A percentile compares a stretch with the other conserved stretches of the same genome.
Conservation (phyloP, 208 protist species). For the Crithidia bombi region DNA sequence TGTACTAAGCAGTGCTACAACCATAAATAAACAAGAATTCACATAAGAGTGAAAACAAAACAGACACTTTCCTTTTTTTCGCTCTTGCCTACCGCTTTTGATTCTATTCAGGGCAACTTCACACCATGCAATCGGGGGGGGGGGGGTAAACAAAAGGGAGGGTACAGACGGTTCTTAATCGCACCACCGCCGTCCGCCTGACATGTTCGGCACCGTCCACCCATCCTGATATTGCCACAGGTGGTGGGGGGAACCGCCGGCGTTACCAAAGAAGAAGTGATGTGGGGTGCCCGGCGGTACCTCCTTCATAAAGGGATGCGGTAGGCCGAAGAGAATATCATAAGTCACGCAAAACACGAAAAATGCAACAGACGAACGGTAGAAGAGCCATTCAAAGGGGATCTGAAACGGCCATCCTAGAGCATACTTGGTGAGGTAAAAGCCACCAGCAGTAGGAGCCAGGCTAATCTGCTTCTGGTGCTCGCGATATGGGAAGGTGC, state of each 20-base stretch:
- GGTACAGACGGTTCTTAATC: too few relatives aligned
- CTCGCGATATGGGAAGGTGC: constrained; percentile 88
- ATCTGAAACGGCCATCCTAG: constrained; percentile 90
- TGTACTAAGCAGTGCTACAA: constrained; percentile 22
- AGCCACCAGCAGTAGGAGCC: constrained; percentile 82
- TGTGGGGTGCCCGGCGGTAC: constrained; percentile 70
- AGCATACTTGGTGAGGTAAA: constrained; percentile 85
- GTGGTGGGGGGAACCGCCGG: constrained; percentile 81
- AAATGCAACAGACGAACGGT: constrained; percentile 67
- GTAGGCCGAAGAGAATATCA: constrained; percentile 86
- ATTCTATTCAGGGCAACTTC: too few relatives aligned
- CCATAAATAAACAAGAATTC: background rate
- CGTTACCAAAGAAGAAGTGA: constrained; percentile 90
- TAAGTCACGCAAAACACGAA: constrained; percentile 78
- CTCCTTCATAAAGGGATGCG: constrained; percentile 87
- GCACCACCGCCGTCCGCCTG: constrained; percentile 75
- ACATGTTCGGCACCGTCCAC: constrained; percentile 91
- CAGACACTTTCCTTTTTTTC: constrained; percentile 1
- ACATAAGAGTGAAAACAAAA: constrained; percentile 22
- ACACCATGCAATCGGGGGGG: too few relatives aligned
- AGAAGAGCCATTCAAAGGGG: constrained; percentile 92
- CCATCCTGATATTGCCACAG: constrained; percentile 91
- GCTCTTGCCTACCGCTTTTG: background rate
- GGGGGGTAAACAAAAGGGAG: too few relatives aligned
- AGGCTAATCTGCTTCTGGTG: constrained; percentile 85